phyloP scores from a whole-genome alignment of 352 stramenopile genomes.

The Pythium aquatile region DNA sequence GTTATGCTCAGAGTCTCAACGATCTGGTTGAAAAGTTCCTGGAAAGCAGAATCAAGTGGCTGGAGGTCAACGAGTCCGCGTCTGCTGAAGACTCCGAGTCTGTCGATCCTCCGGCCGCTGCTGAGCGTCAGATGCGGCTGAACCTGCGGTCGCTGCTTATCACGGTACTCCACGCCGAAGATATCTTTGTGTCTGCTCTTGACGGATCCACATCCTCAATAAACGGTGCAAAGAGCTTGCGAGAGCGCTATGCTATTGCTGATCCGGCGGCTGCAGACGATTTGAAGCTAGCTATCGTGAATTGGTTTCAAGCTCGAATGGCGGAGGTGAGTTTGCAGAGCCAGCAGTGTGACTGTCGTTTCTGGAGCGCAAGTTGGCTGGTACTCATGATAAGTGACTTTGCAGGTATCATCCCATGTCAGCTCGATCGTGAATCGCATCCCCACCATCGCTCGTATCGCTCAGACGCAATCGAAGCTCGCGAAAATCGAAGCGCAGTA shows the following conservation, averaged over 20 bases:
- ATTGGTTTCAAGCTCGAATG: slow-evolving; percentile 15
- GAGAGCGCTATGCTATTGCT: neutral
- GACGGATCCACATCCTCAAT: neutral
- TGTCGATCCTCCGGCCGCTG: slow-evolving; percentile 12
- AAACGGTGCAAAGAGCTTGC: neutral
- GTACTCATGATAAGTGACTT: neutral
- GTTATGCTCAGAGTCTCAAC: slow-evolving; percentile 27
- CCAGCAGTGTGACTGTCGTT: neutral
- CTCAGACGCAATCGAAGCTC: slow-evolving; percentile 58
- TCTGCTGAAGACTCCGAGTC: slow-evolving; percentile 13
- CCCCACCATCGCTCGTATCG: slow-evolving; percentile 53
- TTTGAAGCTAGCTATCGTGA: neutral
- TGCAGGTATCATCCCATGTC: slow-evolving; percentile 43
- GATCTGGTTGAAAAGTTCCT: slow-evolving; percentile 51
- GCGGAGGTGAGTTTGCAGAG: slow-evolving; percentile 9
- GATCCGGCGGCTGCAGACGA: neutral
- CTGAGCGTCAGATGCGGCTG: slow-evolving; percentile 41
- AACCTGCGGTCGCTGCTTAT: slow-evolving; percentile 61
- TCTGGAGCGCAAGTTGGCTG: neutral
- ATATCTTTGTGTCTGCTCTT: slow-evolving; percentile 43
- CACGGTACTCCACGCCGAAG: slow-evolving; percentile 52
- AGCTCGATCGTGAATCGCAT: slow-evolving; percentile 54
- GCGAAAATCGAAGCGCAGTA: slow-evolving; percentile 37
- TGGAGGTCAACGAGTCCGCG: slow-evolving; percentile 26
- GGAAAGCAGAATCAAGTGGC: slow-evolving; percentile 50